phyloP scores from a whole-genome alignment of 2,329 filamentous ascomycete genomes.

The Diaporthe velutina region DNA sequence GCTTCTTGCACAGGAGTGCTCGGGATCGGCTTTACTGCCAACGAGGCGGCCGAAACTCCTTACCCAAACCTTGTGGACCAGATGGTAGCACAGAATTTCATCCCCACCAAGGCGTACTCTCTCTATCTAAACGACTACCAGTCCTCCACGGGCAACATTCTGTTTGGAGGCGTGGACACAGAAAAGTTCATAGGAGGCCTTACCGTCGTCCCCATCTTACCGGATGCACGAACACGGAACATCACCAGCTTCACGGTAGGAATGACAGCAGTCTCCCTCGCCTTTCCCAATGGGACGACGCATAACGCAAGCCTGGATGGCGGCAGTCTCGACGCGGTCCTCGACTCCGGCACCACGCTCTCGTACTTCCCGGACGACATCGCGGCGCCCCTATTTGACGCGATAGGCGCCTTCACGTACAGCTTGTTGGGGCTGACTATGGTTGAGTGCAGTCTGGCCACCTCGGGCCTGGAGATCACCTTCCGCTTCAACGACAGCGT shows the following conservation, averaged over 20 bases:
- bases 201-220: constrained; percentile 66
- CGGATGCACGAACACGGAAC: constrained; percentile 55
- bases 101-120: constrained; percentile 75
- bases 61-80: constrained; percentile 74
- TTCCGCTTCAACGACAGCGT: constrained; percentile 56
- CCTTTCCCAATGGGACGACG: constrained; percentile 52
- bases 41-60: constrained; percentile 56
- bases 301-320: constrained; percentile 49
- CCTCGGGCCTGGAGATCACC: constrained; percentile 50
- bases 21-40: constrained; percentile 69
- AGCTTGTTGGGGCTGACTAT: constrained; percentile 53
- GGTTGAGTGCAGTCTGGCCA: constrained; percentile 55
- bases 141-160: constrained; percentile 70
- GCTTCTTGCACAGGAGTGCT: constrained; percentile 68
- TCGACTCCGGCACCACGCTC: constrained; percentile 77
- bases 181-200: constrained; percentile 74
- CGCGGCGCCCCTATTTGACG: constrained; percentile 52
- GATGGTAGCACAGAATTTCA: constrained; percentile 72
- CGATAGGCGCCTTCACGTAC: constrained; percentile 56
- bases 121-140: constrained; percentile 71
- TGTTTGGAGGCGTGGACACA: constrained; percentile 79
- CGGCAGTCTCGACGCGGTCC: constrained; percentile 63
- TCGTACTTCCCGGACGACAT: constrained; percentile 71
- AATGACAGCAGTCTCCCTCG: constrained; percentile 54
- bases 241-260: constrained; percentile 56